Evolutionary conservation across 257 asterid genomes (phyloP), one percentile per base, ranked within the genome.

Genomic region (Avicennia marina): DNA sequence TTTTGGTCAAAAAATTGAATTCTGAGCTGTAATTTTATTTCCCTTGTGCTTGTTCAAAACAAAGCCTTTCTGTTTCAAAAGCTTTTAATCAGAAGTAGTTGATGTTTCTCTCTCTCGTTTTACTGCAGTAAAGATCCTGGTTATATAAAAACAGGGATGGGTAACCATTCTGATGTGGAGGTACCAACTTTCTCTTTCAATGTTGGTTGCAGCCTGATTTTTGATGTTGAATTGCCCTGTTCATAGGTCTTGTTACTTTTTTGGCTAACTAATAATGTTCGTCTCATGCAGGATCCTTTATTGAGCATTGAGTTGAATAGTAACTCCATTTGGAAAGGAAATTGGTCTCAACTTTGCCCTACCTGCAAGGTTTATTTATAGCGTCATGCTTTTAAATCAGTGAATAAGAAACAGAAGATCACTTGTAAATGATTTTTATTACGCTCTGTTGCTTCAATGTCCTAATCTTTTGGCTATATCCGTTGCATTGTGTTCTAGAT

Each of bases 311-410:
- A 88, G 66, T 62, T 84, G 73, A 78, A 71, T 73, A 78, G 69
- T 62, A 72, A 77, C 51, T 69, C 91, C 41, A 59, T 58, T 43
- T 88, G 95, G 98, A 79, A 73, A 12, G 98, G 97, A 63, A 88
- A 83, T 78, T 91, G 96, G 95, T 81, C 96, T 64, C 98, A 88
- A 66, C 94, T 91, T 65, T 88, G 98, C 78, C 98, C 98, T 59
- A 86, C 98, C 73, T 91, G 98, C 95, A 88, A 91, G 98, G 95
- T 91, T 72, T 59, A 55, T 59, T 27, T 19, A 25, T 60, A 46
- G 45, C 55, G 46, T 57, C 51, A 36, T 56, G 52, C 55, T 55
- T 44, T n/a, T n/a, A n/a, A n/a, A 41, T 36, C 29, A 26, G 44
- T 27, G 61, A 26, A 48, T 57, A 51, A 58, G 22, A 45, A n/a